A percentile compares a stretch with the other conserved stretches of the same genome.
Evolutionary conservation across 208 protist genomes (phyloP).

Genomic region (Trypanosoma platydactyli): DNA sequence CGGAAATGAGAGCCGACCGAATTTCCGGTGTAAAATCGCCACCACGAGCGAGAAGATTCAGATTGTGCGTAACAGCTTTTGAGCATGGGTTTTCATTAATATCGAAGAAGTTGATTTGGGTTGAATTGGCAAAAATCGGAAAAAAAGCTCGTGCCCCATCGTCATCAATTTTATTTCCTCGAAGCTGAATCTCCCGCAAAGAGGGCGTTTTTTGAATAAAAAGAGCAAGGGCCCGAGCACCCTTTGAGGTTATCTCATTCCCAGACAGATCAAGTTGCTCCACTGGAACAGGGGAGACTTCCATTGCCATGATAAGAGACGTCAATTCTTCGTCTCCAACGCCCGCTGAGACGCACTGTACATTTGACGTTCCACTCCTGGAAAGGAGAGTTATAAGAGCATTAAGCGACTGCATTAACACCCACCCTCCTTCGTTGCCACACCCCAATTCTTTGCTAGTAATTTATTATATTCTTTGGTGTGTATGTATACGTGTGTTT

Average conservation of each 20-base stretch:
- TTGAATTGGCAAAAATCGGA: constrained; percentile 34
- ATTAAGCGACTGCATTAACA: constrained; percentile 36
- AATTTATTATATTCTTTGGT: constrained; percentile 8
- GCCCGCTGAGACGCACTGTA: constrained; percentile 39
- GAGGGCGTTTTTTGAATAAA: constrained; percentile 40
- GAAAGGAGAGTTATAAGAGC: constrained; percentile 37
- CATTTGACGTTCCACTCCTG: constrained; percentile 43
- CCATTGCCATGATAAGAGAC: constrained; percentile 64
- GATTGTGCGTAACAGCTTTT: constrained; percentile 34
- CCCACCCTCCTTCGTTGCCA: not conserved
- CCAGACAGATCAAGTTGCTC: constrained; percentile 48
- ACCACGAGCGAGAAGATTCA: constrained; percentile 55
- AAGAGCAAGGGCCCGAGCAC: constrained; percentile 34
- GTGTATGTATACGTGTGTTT: not conserved
- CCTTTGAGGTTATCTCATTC: constrained; percentile 64
- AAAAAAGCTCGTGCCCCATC: constrained; percentile 56
- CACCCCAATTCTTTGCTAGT: not conserved
- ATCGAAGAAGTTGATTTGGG: constrained; percentile 43
- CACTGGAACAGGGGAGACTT: constrained; percentile 41
- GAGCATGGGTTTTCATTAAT: constrained; percentile 56
- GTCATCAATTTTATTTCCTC: constrained; percentile 70
- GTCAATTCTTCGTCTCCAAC: constrained; percentile 54
- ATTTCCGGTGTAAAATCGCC: constrained; percentile 35
- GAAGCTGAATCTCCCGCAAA: constrained; percentile 54
- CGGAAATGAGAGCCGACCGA: constrained; percentile 41